These are phyloP conservation scores for Grosmannia serpens DNA, from an alignment of 2,329 filamentous ascomycete genomes.

Conservation along the genomic window DNA sequence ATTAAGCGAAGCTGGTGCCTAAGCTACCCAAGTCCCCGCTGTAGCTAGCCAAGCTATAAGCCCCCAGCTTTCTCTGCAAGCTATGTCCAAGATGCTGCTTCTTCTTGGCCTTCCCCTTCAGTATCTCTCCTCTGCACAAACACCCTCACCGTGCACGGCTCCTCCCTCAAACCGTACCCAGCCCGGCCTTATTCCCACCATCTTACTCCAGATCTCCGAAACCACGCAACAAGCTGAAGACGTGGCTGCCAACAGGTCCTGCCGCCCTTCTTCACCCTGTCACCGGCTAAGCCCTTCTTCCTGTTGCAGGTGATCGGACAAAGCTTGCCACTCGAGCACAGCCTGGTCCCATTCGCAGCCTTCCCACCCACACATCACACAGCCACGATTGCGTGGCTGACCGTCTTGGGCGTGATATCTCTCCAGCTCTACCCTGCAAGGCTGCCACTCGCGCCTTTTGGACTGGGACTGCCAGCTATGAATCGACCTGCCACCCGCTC, in stretches of 20 bases:
- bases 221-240: background rate
- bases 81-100: too few relatives aligned
- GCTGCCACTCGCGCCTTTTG: background rate
- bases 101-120: background rate
- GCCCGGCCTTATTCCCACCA: background rate
- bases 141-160: background rate
- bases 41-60: conserved; percentile 8
- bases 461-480: background rate
- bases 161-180: background rate
- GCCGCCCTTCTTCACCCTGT: background rate
- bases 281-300: background rate
- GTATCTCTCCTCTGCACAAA: background rate
- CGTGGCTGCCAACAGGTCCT: background rate
- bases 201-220: background rate
- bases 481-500: too few relatives aligned
- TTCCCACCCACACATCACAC: background rate
- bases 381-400: background rate
- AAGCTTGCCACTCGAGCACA: background rate
- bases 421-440: background rate
- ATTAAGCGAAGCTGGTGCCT: conserved; percentile 8
- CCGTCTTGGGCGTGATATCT: background rate
- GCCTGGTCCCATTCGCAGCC: background rate
- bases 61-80: too few relatives aligned
- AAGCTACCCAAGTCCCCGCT: conserved; percentile 13
- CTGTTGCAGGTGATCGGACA: background rate